Percentiles rank a stretch among this genome's conserved stretches.
phyloP scores from a whole-genome alignment of 2,329 filamentous ascomycete species.

The Fusarium multiceps region DNA sequence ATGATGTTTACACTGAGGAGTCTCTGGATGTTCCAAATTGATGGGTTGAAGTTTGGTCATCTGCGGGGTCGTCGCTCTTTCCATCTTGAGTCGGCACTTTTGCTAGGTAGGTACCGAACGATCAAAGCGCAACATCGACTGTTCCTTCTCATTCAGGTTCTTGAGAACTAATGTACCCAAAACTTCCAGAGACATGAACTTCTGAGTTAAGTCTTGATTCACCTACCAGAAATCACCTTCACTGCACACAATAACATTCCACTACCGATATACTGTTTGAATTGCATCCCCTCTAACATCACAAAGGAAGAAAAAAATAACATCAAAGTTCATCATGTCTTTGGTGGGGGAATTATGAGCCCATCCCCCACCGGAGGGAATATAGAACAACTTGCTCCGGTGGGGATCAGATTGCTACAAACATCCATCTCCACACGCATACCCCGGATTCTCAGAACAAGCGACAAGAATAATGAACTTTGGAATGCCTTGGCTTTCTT shows the following conservation, averaged over 20 bases:
- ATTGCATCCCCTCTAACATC: neutral
- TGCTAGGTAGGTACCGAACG: neutral
- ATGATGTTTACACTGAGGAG: slow-evolving; percentile 1
- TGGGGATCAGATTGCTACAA: neutral
- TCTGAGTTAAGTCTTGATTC: neutral
- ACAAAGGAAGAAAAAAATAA: neutral
- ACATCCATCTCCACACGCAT: slow-evolving; percentile 4
- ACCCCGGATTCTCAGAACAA: slow-evolving; percentile 6
- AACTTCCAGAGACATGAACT: neutral
- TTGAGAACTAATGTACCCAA: neutral
- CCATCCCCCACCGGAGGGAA: slow-evolving; percentile 16
- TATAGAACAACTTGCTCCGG: neutral
- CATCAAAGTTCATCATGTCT: neutral
- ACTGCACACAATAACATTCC: neutral
- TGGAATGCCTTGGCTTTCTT: neutral
- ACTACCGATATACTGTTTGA: neutral
- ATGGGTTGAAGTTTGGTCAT: neutral
- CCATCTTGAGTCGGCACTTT: neutral
- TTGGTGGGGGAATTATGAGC: neutral
- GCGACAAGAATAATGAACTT: neutral
- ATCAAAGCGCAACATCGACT: neutral
- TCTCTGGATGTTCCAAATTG: neutral
- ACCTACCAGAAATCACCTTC: neutral
- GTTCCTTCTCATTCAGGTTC: neutral
- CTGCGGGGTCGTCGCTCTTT: slow-evolving; percentile 1